These are phyloP conservation scores for Cronartium quercuum DNA, from an alignment of 1,284 basidiomycete species.

Conservation along the genomic window DNA sequence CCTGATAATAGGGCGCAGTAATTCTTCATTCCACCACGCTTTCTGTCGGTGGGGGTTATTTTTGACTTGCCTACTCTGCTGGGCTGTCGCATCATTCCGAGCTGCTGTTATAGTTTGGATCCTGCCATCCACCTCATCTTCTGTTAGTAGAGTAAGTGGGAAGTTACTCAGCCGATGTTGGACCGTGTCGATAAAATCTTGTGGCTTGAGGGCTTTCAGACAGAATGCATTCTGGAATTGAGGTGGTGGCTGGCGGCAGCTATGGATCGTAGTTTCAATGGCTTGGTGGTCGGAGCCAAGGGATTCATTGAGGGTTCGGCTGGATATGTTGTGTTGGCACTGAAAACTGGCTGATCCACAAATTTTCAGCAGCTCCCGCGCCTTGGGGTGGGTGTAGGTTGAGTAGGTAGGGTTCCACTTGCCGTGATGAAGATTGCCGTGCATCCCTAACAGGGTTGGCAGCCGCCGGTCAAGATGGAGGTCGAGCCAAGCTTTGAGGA, in stretches of 20 bases:
- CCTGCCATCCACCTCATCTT: background rate
- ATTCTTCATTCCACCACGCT: slow-evolving; percentile 1
- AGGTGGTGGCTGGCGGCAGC: background rate
- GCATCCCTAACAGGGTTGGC: too few species aligned
- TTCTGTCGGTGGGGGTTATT: background rate
- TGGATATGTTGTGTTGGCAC: too few species aligned
- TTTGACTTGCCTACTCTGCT: background rate
- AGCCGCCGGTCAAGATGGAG: too few species aligned
- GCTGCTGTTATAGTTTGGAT: background rate
- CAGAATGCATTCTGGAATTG: background rate
- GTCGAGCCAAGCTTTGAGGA: too few species aligned
- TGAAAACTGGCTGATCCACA: too few species aligned
- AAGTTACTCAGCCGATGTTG: background rate
- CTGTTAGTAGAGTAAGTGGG: background rate
- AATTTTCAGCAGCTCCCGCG: too few species aligned
- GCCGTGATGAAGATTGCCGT: too few species aligned
- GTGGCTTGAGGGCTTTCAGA: background rate
- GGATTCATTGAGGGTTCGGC: too few species aligned
- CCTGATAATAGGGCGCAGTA: background rate
- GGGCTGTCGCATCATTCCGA: background rate
- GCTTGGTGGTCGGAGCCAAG: background rate
- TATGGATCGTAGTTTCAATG: background rate
- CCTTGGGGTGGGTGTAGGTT: too few species aligned
- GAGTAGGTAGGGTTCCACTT: too few species aligned
- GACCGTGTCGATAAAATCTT: background rate